These are phyloP conservation scores for Dujonia santamariae DNA, from an alignment of 1,139 yeast genomes.

Conservation along the genomic window DNA sequence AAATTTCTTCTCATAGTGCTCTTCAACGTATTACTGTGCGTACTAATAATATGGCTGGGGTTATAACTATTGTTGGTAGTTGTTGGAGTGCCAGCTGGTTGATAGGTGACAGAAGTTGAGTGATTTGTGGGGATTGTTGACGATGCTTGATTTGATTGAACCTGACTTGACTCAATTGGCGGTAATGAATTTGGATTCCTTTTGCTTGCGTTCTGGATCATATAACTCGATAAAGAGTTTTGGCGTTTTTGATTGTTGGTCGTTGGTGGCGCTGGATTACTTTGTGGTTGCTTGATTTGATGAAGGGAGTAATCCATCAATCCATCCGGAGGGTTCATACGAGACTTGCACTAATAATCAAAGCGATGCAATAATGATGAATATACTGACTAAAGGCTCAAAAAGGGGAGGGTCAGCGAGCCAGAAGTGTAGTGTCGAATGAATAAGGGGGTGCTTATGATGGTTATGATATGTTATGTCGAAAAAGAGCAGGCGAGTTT, in stretches of 20 bases:
- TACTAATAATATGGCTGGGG: slow-evolving; percentile 3
- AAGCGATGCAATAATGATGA: neutral
- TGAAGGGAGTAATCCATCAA: slow-evolving; percentile 4
- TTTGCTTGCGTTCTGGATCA: slow-evolving; percentile 33
- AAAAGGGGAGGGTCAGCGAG: neutral
- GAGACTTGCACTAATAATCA: neutral
- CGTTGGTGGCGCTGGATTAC: neutral
- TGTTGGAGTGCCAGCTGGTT: neutral
- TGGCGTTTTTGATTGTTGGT: slow-evolving; percentile 33
- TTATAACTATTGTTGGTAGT: slow-evolving; percentile 8
- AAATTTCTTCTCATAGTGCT: slow-evolving; percentile 11
- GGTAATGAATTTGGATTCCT: slow-evolving; percentile 29
- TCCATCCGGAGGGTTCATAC: slow-evolving; percentile 6
- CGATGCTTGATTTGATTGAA: neutral
- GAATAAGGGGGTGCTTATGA: neutral
- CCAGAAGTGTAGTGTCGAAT: neutral
- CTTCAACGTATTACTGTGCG: slow-evolving; percentile 2
- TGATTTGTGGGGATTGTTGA: neutral
- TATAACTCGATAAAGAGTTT: slow-evolving; percentile 35
- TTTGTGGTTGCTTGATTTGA: neutral
- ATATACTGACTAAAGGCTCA: neutral
- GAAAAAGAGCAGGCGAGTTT: no score
- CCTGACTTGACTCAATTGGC: neutral
- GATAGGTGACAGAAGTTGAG: neutral
- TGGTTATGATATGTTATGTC: no score